Percentiles rank a stretch among this genome's conserved stretches.
These are phyloP conservation scores for Caryopteris hybrid DNA, from an alignment of 305 asterid genomes.

Conservation along the genomic window DNA sequence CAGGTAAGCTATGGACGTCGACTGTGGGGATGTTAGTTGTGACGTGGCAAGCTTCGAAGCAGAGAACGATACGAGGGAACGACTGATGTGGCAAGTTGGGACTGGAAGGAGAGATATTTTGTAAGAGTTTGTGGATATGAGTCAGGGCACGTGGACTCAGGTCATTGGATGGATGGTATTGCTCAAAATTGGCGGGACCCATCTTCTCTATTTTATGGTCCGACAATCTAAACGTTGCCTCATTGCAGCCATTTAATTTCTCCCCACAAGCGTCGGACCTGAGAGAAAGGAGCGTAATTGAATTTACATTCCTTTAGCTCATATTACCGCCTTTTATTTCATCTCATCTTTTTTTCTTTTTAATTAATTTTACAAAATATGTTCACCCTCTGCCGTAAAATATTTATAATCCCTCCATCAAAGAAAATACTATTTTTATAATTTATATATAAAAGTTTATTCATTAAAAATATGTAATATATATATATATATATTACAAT, in stretches of 20 bases:
- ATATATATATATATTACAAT: no score
- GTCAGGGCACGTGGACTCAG: slow-evolving; percentile 34
- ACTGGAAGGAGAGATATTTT: slow-evolving; percentile 37
- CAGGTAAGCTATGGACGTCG: not conserved
- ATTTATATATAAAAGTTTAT: no score
- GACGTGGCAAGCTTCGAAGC: slow-evolving; percentile 62
- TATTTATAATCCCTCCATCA: no score
- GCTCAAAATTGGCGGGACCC: slow-evolving; percentile 14
- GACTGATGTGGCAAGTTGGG: slow-evolving; percentile 39
- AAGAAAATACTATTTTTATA: no score
- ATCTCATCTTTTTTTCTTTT: no score
- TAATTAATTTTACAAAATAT: no score
- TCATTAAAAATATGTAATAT: no score
- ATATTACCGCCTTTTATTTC: no score
- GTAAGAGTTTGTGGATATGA: slow-evolving; percentile 41
- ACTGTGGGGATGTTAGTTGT: not conserved
- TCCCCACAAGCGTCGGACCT: no score
- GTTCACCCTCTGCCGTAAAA: no score
- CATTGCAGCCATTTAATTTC: slow-evolving; percentile 29
- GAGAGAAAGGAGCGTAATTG: no score
- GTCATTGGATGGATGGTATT: slow-evolving; percentile 8
- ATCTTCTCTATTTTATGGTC: slow-evolving; percentile 17
- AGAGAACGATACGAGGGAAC: slow-evolving; percentile 14
- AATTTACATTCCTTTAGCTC: no score
- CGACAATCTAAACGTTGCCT: slow-evolving; percentile 36